Base-by-base conservation (phyloP, 129 eudicot genomes). In the Pseudognaphalium luteoalbum region DNA sequence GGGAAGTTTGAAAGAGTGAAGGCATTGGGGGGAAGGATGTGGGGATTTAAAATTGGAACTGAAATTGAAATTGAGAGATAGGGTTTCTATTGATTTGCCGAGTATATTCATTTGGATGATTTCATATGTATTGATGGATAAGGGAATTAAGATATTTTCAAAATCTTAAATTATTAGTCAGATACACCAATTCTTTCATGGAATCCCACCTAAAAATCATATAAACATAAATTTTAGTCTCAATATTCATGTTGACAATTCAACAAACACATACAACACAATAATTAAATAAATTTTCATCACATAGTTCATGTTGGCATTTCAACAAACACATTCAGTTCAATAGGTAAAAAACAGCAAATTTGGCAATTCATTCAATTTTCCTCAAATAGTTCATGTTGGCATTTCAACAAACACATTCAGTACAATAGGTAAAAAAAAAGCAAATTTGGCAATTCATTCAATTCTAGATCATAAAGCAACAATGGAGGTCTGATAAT, bases 71-170 rank as follows among this genome's bases (percentile, higher is more conserved):
- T 47, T 71, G 61, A 81, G 7, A 70, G 70, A 77, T 42, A 63
- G 82, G 69, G 57, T 56, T 29, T 73, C 66, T 67, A 72, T 52
- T 29, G 85, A 42, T 56, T 69, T 83, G 67, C 56, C 73, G 80
- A 83, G 87, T 9, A 79, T 67, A 59, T 83, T 66, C 90, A 86
- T 86, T 70, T 71, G 66, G 67, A 47, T 0, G 14, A 37, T 29
- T 64, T 64, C 68, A 56, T 62, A 17, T 65, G 78, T 7, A 5
- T 29, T 30, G 73, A 72, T 79, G 30, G 71, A 66, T 66, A 52
- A 79, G 68, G 78, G 29, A 34, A 21, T 41, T 65, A 21, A 34
- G 32, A 51, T 32, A 47, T 47, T 4, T 47, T 47, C 54, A 47
- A 47, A 41, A 47, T 47, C 54, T 47, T n/a, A 47, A 47, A 47